A percentile compares a stretch with the other conserved stretches of the same genome.
phyloP scores from a whole-genome alignment of 169 alveolate genomes.

The Eimeria mitis region DNA sequence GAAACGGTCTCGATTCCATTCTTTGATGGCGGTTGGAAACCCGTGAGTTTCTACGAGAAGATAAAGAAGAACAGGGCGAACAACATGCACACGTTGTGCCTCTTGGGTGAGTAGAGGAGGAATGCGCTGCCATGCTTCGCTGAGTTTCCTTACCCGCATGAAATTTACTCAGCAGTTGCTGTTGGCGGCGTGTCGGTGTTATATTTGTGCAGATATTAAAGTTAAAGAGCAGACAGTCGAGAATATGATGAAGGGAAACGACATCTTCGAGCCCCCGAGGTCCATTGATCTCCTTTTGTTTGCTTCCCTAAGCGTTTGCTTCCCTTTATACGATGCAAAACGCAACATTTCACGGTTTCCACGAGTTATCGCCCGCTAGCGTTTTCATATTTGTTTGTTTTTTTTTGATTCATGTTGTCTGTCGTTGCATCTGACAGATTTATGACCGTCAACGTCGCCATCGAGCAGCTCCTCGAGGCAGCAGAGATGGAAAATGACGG shows the following conservation, averaged over 20 bases:
- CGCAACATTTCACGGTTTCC: slow-evolving; percentile 18
- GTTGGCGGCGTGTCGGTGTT: background rate
- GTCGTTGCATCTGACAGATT: slow-evolving; percentile 57
- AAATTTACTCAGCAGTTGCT: background rate
- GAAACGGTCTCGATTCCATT: slow-evolving; percentile 99
- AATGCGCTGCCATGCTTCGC: background rate
- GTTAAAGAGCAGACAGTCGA: slow-evolving; percentile 98
- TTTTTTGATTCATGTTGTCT: background rate
- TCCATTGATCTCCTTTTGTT: background rate
- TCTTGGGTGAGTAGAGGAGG: slow-evolving; percentile 88
- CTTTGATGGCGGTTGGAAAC: slow-evolving; percentile 98
- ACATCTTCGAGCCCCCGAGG: slow-evolving; percentile 97
- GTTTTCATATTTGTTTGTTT: background rate
- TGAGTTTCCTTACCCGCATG: background rate
- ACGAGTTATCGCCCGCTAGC: background rate
- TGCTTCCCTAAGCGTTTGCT: background rate
- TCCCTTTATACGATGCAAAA: background rate
- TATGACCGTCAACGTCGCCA: slow-evolving; percentile 78
- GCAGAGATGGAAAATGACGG: slow-evolving; percentile 48
- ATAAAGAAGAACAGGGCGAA: slow-evolving; percentile 92
- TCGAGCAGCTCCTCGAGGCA: slow-evolving; percentile 80
- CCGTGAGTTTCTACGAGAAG: slow-evolving; percentile 98
- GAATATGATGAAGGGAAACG: slow-evolving; percentile 95
- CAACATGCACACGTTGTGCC: slow-evolving; percentile 97
- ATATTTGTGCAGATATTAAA: slow-evolving; percentile 95